A percentile compares a stretch with the other conserved stretches of the same genome.
These are phyloP conservation scores for Thozetella sp. DNA, from an alignment of 495 filamentous ascomycete species.

Conservation along the genomic window DNA sequence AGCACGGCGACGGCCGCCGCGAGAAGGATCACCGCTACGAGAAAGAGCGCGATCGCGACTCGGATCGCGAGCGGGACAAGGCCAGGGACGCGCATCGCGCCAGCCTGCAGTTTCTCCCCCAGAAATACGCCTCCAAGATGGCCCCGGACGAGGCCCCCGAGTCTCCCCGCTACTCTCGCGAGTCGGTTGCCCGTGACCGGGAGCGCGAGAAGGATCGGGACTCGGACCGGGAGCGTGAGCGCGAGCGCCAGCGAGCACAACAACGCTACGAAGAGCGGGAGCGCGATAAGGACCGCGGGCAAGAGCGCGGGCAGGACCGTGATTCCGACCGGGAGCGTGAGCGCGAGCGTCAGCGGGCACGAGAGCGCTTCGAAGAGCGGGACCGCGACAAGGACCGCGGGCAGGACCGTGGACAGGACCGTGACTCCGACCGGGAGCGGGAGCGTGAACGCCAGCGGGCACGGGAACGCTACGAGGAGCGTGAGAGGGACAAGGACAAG, in stretches of 20 bases:
- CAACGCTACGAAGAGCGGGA: too few relatives aligned
- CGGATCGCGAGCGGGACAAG: slow-evolving; percentile 16
- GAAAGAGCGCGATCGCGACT: slow-evolving; percentile 22
- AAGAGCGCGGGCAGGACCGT: too few relatives aligned
- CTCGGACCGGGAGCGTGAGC: slow-evolving; percentile 7
- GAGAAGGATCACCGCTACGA: slow-evolving; percentile 26
- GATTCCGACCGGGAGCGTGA: slow-evolving; percentile 31
- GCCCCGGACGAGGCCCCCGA: slow-evolving; percentile 14
- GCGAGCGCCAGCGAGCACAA: slow-evolving; percentile 10
- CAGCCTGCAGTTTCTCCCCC: slow-evolving; percentile 6
- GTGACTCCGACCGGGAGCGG: slow-evolving; percentile 27
- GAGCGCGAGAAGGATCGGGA: slow-evolving; percentile 15
- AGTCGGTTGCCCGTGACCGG: slow-evolving; percentile 9
- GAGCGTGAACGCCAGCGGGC: slow-evolving; percentile 18
- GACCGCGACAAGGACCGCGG: slow-evolving; percentile 30
- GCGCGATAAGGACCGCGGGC: too few relatives aligned
- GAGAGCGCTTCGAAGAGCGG: slow-evolving; percentile 1
- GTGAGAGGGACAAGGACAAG: slow-evolving; percentile 17
- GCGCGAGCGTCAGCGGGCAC: slow-evolving; percentile 17
- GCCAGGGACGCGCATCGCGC: slow-evolving; percentile 12
- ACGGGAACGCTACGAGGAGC: neutral
- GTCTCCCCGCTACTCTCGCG: slow-evolving; percentile 1
- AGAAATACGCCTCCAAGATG: slow-evolving; percentile 6
- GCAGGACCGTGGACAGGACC: slow-evolving; percentile 25
- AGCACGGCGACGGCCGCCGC: slow-evolving; percentile 14